Conservation (phyloP, 768 basidiomycete genomes). For the Polyporus arcularius region DNA sequence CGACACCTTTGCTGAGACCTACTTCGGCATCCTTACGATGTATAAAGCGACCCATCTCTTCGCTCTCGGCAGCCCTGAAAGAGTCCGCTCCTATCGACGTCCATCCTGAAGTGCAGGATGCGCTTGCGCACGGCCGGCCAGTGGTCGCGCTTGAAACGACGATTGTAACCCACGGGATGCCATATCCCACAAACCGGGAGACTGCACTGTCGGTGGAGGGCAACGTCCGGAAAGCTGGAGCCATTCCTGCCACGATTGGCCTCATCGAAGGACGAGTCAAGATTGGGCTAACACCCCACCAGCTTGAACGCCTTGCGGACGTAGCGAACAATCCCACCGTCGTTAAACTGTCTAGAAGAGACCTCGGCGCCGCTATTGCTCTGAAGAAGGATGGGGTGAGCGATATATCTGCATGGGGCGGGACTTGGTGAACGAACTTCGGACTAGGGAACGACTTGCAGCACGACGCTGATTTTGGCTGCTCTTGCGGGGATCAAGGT, state of each 20-base stretch:
- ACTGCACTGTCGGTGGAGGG: constrained; percentile 71
- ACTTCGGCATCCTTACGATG: constrained; percentile 3
- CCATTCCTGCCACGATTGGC: constrained; percentile 91
- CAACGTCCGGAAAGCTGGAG: constrained; percentile 72
- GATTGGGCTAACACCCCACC: constrained; percentile 68
- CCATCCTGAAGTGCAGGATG: constrained; percentile 83
- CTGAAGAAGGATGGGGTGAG: constrained; percentile 58
- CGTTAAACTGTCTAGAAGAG: constrained; percentile 77
- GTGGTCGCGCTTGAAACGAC: constrained; percentile 93
- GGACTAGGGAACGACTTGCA: constrained; percentile 64
- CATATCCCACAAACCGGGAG: constrained; percentile 73
- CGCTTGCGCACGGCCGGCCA: constrained; percentile 61
- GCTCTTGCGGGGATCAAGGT: constrained; percentile 88
- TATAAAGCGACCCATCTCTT: constrained; percentile 10
- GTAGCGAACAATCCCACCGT: constrained; percentile 39
- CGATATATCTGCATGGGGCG: neutral
- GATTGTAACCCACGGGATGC: constrained; percentile 91
- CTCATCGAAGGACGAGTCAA: constrained; percentile 82
- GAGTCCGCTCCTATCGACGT: constrained; percentile 53
- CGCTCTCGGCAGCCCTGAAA: constrained; percentile 25
- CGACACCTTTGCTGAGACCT: constrained; percentile 13
- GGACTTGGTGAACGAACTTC: neutral
- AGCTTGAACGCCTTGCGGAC: constrained; percentile 72
- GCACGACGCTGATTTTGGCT: constrained; percentile 72
- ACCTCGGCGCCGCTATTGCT: constrained; percentile 76